Base-by-base conservation (phyloP, 164 flowering plant species). In the Vitis rotundifolia region DNA sequence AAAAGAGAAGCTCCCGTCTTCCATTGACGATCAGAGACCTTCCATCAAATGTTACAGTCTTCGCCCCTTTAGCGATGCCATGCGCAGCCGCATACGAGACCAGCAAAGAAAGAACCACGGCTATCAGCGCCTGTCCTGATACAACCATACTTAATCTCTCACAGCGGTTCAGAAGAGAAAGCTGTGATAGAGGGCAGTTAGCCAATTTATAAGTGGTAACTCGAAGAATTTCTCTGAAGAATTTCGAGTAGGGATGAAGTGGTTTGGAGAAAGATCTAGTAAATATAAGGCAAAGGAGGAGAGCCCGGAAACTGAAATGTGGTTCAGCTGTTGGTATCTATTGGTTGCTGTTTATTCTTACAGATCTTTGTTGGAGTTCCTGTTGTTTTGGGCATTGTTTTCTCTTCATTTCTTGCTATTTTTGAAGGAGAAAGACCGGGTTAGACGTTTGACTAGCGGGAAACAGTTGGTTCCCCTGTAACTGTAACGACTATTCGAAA, bases 1-100 rank as follows among this genome's bases (percentile, higher is more conserved):
- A 85, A 68, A 84, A 85, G 60, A 88, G 71, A 31, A 88, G 80
- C 83, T 85, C 85, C 49, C 89, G 65, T 37, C 72, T 76, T 3
- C 91, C 89, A 74, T 84, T 78, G 56, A 88, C 66, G 56, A 88
- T 87, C 67, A 88, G 59, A 0, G 90, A 87, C 71, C 85, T 80
- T 8, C 82, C 85, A 60, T 88, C 90, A 60, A 83, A 85, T 1
- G 75, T 81, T 37, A 88, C 92, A 12, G 12, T 57, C 49, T 78
- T 29, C 59, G 7, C 59, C 44, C 26, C 49, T n/a, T 47, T 49
- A 7, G 62, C 71, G 8, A 19, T 10, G 7, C 59, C 71, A 61
- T 55, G 19, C 3, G 22, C 56, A 15, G 18, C 55, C 9, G 44
- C 57, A 3, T 61, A 59, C 9, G 64, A 56, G 12, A 57, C 49